Percentiles rank a stretch among this genome's conserved stretches.
These are phyloP conservation scores for Xylariaceae sp. DNA, from an alignment of 2,329 filamentous ascomycete genomes.

Conservation along the genomic window DNA sequence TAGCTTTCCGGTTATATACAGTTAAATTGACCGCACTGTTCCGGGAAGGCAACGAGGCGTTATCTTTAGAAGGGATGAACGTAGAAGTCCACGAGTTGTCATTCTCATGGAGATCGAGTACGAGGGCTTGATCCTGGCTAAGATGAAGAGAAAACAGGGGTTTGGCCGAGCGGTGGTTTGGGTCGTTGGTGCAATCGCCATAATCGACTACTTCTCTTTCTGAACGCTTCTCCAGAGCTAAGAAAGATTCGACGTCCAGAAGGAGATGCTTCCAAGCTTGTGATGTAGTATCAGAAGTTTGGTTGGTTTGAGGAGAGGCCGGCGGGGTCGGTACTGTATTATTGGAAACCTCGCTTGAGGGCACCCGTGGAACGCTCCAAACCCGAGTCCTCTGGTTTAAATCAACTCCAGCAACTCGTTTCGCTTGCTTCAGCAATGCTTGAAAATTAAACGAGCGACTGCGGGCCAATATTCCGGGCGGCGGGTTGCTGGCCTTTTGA, in stretches of 20 bases:
- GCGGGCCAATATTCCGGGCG: constrained; percentile 68
- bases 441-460: constrained; percentile 72
- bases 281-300: constrained; percentile 23
- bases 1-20: constrained; percentile 45
- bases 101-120: constrained; percentile 79
- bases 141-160: constrained; percentile 69
- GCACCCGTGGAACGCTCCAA: constrained; percentile 65
- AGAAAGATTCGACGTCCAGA: constrained; percentile 65
- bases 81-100: constrained; percentile 61
- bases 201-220: constrained; percentile 66
- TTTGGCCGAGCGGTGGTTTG: constrained; percentile 76
- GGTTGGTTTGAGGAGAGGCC: constrained; percentile 25
- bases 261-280: constrained; percentile 51
- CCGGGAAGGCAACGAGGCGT: constrained; percentile 40
- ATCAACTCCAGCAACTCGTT: constrained; percentile 69
- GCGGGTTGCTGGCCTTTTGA: constrained; percentile 61
- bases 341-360: constrained; percentile 40
- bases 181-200: constrained; percentile 71
- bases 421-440: constrained; percentile 75
- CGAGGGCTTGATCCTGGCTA: constrained; percentile 71
- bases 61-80: constrained; percentile 38
- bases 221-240: constrained; percentile 61
- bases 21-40: constrained; percentile 39
- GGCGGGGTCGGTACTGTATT: constrained; percentile 42
- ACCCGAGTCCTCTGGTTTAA: constrained; percentile 74